phyloP scores from a whole-genome alignment of 2,329 filamentous ascomycete genomes.

The Fusarium annulatum region DNA sequence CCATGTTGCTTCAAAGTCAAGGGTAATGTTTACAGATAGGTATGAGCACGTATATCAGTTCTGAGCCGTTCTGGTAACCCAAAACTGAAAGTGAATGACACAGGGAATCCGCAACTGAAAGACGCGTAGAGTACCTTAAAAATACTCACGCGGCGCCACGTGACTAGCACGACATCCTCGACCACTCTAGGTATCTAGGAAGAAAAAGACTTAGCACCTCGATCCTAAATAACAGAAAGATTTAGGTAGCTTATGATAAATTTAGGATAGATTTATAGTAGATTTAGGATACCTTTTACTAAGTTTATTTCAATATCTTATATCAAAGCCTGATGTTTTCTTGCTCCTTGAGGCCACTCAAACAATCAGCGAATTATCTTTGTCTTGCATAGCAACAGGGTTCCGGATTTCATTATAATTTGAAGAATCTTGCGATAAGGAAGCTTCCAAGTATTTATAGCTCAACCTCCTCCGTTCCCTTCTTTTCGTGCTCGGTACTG shows the following conservation, averaged over 20 bases:
- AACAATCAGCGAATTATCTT: not conserved
- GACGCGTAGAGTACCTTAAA: conserved; percentile 25
- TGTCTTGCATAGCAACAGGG: not conserved
- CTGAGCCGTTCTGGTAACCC: not conserved
- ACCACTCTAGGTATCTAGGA: not conserved
- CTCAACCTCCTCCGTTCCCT: not conserved
- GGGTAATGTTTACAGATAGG: not conserved
- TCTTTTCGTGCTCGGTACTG: not conserved
- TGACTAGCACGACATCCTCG: not conserved
- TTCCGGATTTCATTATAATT: not conserved
- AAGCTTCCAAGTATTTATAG: not conserved
- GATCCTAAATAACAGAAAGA: not conserved
- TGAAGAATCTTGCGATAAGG: not conserved
- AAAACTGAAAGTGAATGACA: conserved; percentile 19
- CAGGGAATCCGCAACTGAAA: not conserved
- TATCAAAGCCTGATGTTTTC: not conserved
- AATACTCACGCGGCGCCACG: conserved; percentile 21
- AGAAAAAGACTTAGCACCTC: not conserved
- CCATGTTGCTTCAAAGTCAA: conserved; percentile 63
- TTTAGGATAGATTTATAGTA: not conserved
- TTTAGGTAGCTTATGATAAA: not conserved
- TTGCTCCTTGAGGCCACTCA: not conserved
- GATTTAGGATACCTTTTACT: not conserved
- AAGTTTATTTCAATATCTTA: not conserved
- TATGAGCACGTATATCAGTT: not conserved